Evolutionary conservation across 129 eudicot species (phyloP).

Genomic region (Flaveria bidentis): DNA sequence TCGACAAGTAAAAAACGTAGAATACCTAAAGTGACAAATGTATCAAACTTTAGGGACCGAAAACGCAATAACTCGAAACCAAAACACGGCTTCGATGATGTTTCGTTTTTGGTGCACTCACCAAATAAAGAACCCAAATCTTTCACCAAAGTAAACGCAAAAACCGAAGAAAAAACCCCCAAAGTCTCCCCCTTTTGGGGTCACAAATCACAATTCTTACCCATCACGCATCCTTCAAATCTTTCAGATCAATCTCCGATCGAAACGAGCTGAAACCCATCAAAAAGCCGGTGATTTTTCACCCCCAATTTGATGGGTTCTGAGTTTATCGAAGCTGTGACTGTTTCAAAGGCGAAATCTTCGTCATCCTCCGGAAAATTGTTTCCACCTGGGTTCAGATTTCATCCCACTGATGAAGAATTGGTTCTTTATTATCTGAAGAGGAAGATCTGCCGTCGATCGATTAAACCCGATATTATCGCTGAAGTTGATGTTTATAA

Average conservation of each 20-base stretch:
- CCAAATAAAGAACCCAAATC: slow-evolving; percentile 5
- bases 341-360: slow-evolving; percentile 23
- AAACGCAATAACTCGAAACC: background rate
- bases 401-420: slow-evolving; percentile 88
- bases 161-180: background rate
- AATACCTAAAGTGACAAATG: background rate
- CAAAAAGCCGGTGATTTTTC: background rate
- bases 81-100: slow-evolving; percentile 19
- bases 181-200: slow-evolving; percentile 36
- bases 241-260: slow-evolving; percentile 8
- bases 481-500: slow-evolving; percentile 75
- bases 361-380: slow-evolving; percentile 32
- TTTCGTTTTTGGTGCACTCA: slow-evolving; percentile 19
- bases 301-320: slow-evolving; percentile 37
- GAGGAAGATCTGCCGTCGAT: slow-evolving; percentile 67
- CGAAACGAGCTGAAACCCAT: background rate
- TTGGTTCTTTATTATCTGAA: slow-evolving; percentile 68
- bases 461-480: slow-evolving; percentile 53
- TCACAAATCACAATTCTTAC: slow-evolving; percentile 17
- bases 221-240: slow-evolving; percentile 34
- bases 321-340: slow-evolving; percentile 24
- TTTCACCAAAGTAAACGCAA: slow-evolving; percentile 18
- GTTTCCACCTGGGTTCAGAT: slow-evolving; percentile 75
- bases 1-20: no score
- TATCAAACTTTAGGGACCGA: slow-evolving; percentile 6